These are phyloP conservation scores for Suillus placidus DNA, from an alignment of 768 basidiomycete genomes.

Conservation along the genomic window DNA sequence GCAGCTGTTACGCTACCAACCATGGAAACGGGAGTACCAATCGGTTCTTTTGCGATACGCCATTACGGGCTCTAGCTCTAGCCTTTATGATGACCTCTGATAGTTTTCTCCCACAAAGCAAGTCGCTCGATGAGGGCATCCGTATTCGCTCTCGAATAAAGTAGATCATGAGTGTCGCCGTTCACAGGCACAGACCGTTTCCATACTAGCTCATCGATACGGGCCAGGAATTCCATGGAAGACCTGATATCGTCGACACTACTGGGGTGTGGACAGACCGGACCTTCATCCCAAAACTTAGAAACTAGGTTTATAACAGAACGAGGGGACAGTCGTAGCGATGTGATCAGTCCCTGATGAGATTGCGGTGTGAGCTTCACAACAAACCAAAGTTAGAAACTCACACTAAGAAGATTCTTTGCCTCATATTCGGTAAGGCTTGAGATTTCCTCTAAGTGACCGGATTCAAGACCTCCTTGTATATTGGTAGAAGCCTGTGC, in stretches of 20 bases:
- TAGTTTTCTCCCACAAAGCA: constrained; percentile 30
- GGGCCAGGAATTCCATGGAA: constrained; percentile 27
- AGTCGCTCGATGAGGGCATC: constrained; percentile 28
- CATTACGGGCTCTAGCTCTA: neutral
- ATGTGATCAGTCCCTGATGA: neutral
- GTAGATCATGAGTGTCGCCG: constrained; percentile 12
- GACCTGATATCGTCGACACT: constrained; percentile 22
- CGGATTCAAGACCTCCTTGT: constrained; percentile 6
- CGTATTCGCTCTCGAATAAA: constrained; percentile 30
- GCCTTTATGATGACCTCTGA: constrained; percentile 20
- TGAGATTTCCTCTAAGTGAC: constrained; percentile 15
- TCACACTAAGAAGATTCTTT: constrained; percentile 25
- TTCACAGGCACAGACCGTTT: constrained; percentile 19
- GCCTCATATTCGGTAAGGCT: constrained; percentile 27
- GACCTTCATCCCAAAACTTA: neutral
- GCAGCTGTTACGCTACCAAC: too few species aligned
- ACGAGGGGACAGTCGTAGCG: neutral
- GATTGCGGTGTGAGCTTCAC: neutral
- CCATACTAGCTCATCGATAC: constrained; percentile 34
- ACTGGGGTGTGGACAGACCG: neutral
- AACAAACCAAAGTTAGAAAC: constrained; percentile 4
- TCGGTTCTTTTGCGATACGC: neutral
- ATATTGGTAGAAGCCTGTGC: neutral
- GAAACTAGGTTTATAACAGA: neutral
- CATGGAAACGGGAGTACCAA: neutral